phyloP scores from a whole-genome alignment of 1,284 basidiomycete genomes.

The Ceratobasidium sp. region DNA sequence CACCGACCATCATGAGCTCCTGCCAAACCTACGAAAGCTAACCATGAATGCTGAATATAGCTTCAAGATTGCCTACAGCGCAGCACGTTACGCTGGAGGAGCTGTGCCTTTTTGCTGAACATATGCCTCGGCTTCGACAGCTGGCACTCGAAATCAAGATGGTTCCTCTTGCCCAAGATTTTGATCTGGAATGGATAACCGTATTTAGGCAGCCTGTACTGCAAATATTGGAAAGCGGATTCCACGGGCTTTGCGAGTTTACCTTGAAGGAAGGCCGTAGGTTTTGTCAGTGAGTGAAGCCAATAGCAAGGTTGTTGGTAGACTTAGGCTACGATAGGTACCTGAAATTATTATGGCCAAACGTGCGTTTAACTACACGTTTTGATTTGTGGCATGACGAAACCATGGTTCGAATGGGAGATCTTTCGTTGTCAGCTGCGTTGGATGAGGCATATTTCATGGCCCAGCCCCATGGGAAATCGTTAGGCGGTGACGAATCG shows the following conservation, averaged over 20 bases:
- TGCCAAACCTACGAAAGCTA: conserved; percentile 8
- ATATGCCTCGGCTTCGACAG: neutral
- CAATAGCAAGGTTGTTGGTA: neutral
- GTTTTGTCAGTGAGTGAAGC: neutral
- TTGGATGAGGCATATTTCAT: no score
- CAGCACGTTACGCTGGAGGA: no score
- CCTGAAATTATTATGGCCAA: neutral
- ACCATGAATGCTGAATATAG: no score
- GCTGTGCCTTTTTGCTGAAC: neutral
- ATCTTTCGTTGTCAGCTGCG: neutral
- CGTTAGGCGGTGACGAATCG: neutral
- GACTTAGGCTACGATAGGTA: neutral
- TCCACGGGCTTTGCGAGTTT: neutral
- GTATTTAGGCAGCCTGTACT: neutral
- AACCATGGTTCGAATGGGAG: neutral
- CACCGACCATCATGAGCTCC: neutral
- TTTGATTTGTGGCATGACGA: neutral
- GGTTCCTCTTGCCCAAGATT: neutral
- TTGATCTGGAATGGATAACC: neutral
- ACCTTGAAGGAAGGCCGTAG: neutral
- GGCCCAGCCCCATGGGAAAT: no score
- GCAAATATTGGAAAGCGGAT: neutral
- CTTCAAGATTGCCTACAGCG: no score
- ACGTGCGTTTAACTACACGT: neutral
- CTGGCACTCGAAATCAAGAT: neutral